Percentiles rank a stretch among this genome's conserved stretches.
phyloP scores from a whole-genome alignment of 768 basidiomycete genomes.

The Naganishia vishniacii region DNA sequence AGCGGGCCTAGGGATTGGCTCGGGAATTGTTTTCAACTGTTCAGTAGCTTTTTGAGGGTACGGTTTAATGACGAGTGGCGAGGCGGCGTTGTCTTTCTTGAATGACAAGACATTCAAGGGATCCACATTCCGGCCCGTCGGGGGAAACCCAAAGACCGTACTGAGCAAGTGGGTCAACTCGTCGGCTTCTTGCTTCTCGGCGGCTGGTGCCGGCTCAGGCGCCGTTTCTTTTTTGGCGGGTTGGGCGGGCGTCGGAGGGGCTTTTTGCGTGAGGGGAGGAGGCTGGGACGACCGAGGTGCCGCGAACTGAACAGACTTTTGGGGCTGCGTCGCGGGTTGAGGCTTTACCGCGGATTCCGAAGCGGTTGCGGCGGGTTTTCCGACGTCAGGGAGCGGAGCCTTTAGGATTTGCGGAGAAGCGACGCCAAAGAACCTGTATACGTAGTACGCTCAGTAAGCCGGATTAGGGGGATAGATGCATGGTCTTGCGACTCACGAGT shows the following conservation, averaged over 20 bases:
- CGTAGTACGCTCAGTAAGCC: neutral
- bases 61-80: neutral
- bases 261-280: too few species aligned
- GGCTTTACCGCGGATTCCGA: neutral
- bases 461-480: too few species aligned
- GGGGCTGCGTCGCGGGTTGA: neutral
- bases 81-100: neutral
- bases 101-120: too few species aligned
- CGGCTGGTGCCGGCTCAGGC: neutral
- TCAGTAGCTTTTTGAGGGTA: too few species aligned
- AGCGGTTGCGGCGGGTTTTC: neutral
- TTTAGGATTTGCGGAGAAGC: neutral
- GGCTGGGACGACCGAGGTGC: neutral
- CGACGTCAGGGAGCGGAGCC: neutral
- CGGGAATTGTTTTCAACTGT: too few species aligned
- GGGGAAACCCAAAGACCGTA: conserved; percentile 3
- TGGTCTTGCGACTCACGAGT: conserved; percentile 7
- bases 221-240: neutral
- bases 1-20: too few species aligned
- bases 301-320: neutral
- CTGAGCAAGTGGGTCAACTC: conserved; percentile 14
- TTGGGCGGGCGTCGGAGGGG: neutral
- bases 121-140: neutral
- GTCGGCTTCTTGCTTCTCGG: neutral
- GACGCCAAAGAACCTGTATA: conserved; percentile 6